Conservation (phyloP, 2,329 filamentous ascomycete species). For the Gnomoniopsis smithogilvyi region DNA sequence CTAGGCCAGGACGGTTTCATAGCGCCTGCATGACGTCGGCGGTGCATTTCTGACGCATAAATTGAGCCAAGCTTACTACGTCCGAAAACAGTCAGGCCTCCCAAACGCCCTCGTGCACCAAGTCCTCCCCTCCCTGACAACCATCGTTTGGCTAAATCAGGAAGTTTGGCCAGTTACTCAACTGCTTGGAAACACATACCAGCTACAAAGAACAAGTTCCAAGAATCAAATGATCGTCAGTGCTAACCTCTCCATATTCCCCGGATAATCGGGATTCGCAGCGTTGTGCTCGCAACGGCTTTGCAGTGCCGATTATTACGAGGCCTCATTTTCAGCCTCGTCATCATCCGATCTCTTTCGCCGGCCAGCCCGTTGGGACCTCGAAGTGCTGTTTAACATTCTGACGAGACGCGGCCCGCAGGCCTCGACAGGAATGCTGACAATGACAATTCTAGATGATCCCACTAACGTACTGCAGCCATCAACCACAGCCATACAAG, state of each 20-base stretch:
- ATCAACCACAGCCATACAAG: constrained; percentile 3
- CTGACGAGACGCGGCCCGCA: neutral
- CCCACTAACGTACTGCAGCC: neutral
- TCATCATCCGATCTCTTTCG: neutral
- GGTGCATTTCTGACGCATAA: constrained; percentile 5
- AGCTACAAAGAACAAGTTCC: too few relatives aligned
- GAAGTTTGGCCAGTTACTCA: neutral
- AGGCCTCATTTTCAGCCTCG: neutral
- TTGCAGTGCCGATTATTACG: neutral
- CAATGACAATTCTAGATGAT: constrained; percentile 3
- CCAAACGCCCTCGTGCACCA: neutral
- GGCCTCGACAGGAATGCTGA: constrained; percentile 2
- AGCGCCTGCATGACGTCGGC: constrained; percentile 1
- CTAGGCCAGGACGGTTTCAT: neutral
- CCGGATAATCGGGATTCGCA: neutral
- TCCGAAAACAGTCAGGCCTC: neutral
- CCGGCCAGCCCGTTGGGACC: neutral
- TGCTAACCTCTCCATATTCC: neutral
- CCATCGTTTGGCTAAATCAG: neutral
- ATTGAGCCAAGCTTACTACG: neutral
- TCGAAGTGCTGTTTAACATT: neutral
- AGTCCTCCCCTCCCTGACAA: neutral
- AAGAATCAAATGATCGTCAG: neutral
- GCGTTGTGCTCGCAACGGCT: neutral
- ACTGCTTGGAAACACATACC: neutral